These are phyloP conservation scores for Aspergillus carbonarius DNA, from an alignment of 2,329 filamentous ascomycete species.

Conservation along the genomic window DNA sequence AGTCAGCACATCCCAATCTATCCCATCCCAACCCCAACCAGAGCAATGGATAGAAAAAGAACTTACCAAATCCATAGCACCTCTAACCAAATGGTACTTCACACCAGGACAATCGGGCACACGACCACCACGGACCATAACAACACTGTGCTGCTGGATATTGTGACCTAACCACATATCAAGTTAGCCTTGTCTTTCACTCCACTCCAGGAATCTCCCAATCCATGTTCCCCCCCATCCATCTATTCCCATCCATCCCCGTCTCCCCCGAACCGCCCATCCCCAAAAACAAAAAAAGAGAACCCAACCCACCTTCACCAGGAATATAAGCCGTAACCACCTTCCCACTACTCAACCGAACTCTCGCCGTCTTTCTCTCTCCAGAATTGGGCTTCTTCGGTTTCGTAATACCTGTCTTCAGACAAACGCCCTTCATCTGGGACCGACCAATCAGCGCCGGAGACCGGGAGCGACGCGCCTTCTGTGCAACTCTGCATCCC, in stretches of 20 bases:
- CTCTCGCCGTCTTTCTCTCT: slow-evolving; percentile 91
- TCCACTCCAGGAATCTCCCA: not conserved
- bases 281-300: not conserved
- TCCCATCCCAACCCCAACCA: not conserved
- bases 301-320: slow-evolving; percentile 66
- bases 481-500: slow-evolving; percentile 76
- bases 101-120: slow-evolving; percentile 98
- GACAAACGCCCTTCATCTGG: slow-evolving; percentile 89
- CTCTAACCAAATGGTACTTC: slow-evolving; percentile 88
- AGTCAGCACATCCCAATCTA: slow-evolving; percentile 25
- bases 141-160: slow-evolving; percentile 97
- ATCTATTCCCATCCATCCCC: not conserved
- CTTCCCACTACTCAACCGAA: slow-evolving; percentile 81
- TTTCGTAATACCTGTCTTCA: slow-evolving; percentile 89
- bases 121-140: slow-evolving; percentile 88
- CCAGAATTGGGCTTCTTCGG: slow-evolving; percentile 99
- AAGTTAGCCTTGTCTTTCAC: slow-evolving; percentile 5
- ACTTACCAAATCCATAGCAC: slow-evolving; percentile 87
- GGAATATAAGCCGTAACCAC: slow-evolving; percentile 93
- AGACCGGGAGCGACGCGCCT: slow-evolving; percentile 80
- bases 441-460: slow-evolving; percentile 77
- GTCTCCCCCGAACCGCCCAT: not conserved
- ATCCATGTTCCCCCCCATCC: not conserved
- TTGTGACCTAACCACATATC: slow-evolving; percentile 67
- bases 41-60: not conserved